Conservation (phyloP, 768 basidiomycete species). For the Termitomyces sp. region DNA sequence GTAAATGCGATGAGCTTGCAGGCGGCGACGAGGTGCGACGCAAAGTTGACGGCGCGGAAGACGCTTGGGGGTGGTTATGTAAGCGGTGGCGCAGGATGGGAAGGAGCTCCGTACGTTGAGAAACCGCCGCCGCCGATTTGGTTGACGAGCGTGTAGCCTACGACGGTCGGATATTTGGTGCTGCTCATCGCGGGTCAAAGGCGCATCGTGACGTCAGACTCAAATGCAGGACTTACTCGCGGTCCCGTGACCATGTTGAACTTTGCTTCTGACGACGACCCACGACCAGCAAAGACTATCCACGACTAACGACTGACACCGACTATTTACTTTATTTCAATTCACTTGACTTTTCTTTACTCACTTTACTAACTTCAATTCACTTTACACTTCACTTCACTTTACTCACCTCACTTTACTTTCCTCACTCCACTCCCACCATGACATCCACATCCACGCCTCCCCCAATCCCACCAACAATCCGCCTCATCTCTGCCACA, state of each 20-base stretch:
- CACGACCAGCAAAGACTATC: too few species aligned
- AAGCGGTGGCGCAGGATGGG: background rate
- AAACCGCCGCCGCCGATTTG: conserved; percentile 88
- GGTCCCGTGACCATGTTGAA: conserved; percentile 15
- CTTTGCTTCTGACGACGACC: background rate
- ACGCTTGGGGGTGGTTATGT: too few species aligned
- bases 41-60: conserved; percentile 73
- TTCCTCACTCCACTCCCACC: background rate
- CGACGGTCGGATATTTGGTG: conserved; percentile 36
- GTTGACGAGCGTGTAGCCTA: conserved; percentile 62
- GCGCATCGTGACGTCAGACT: too few species aligned
- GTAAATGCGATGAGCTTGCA: conserved; percentile 81
- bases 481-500: conserved; percentile 65
- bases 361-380: background rate
- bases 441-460: conserved; percentile 15
- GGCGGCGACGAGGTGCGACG: conserved; percentile 68
- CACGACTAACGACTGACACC: too few species aligned
- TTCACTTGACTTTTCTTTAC: too few species aligned
- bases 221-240: too few species aligned
- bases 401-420: too few species aligned
- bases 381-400: too few species aligned
- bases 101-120: conserved; percentile 56
- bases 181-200: conserved; percentile 3
- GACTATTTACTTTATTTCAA: conserved; percentile 3
- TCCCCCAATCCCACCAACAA: conserved; percentile 43